A percentile compares a stretch with the other conserved stretches of the same genome.
phyloP scores from a whole-genome alignment of 192 early-diverging fungal species.

The Coemansia sp. region DNA sequence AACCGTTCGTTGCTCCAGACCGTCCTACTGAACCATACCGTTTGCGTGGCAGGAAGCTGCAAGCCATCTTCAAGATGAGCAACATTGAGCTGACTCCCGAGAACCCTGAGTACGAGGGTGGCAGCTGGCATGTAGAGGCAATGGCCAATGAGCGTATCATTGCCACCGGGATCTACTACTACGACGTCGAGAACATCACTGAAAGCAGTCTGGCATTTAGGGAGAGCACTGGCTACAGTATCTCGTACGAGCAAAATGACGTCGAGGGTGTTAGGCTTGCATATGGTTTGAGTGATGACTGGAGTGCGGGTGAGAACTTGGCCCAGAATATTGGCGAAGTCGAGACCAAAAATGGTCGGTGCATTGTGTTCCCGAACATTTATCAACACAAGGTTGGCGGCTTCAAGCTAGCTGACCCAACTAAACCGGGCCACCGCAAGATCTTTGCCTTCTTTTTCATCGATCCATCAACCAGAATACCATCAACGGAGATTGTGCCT shows the following conservation, averaged over 20 bases:
- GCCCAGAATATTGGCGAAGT: slow-evolving; percentile 5
- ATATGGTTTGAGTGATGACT: slow-evolving; percentile 37
- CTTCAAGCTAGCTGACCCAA: slow-evolving; percentile 67
- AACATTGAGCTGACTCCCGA: no score
- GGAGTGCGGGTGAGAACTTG: slow-evolving; percentile 19
- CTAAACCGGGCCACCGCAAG: slow-evolving; percentile 66
- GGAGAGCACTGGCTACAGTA: not conserved
- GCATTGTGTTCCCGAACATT: slow-evolving; percentile 38
- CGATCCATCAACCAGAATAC: slow-evolving; percentile 58
- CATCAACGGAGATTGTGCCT: slow-evolving; percentile 52
- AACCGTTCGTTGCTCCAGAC: no score
- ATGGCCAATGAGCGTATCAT: no score
- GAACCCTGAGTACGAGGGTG: no score
- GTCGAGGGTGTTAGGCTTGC: slow-evolving; percentile 20
- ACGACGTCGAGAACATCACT: no score
- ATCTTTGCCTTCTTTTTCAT: slow-evolving; percentile 75
- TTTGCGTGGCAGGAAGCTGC: no score
- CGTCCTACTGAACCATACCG: no score
- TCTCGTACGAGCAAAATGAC: slow-evolving; percentile 8
- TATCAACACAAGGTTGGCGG: no score
- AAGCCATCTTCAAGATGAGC: no score
- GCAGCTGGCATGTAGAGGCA: no score
- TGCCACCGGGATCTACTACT: no score
- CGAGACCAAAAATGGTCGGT: slow-evolving; percentile 58
- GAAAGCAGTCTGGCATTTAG: no score